Evolutionary conservation across 495 filamentous ascomycete genomes (phyloP).

Genomic region (Beverwykella pulmonaria): DNA sequence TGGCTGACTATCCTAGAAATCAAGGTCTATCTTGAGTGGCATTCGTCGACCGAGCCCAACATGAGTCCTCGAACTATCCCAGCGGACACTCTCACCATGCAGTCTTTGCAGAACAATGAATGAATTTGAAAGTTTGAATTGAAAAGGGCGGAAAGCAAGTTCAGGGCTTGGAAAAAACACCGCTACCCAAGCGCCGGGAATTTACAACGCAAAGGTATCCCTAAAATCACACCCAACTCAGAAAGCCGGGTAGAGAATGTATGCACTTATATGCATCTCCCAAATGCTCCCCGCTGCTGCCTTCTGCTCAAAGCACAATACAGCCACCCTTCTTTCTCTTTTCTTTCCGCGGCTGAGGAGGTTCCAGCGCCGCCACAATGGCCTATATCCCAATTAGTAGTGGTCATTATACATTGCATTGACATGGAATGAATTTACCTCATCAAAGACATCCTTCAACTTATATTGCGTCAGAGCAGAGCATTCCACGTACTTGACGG

Average conservation of each 20-base stretch:
- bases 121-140: background rate
- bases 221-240: conserved; percentile 28
- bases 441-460: conserved; percentile 98
- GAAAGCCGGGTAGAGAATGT: conserved; percentile 17
- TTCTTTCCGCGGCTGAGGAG: conserved; percentile 32
- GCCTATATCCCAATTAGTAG: conserved; percentile 39
- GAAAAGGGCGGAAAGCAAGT: conserved; percentile 11
- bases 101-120: background rate
- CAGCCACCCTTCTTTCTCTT: conserved; percentile 27
- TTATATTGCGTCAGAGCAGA: conserved; percentile 97
- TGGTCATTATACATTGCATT: background rate
- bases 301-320: conserved; percentile 17
- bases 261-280: background rate
- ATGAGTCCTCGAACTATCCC: background rate
- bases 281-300: background rate
- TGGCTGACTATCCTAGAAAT: no score
- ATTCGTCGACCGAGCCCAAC: background rate
- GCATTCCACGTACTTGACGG: conserved; percentile 98
- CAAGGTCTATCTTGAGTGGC: background rate
- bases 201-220: conserved; percentile 37
- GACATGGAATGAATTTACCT: conserved; percentile 61
- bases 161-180: conserved; percentile 22
- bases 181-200: conserved; percentile 40
- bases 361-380: conserved; percentile 50
- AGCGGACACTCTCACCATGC: background rate